phyloP scores from a whole-genome alignment of 768 basidiomycete species.

The Serendipita sp. region DNA sequence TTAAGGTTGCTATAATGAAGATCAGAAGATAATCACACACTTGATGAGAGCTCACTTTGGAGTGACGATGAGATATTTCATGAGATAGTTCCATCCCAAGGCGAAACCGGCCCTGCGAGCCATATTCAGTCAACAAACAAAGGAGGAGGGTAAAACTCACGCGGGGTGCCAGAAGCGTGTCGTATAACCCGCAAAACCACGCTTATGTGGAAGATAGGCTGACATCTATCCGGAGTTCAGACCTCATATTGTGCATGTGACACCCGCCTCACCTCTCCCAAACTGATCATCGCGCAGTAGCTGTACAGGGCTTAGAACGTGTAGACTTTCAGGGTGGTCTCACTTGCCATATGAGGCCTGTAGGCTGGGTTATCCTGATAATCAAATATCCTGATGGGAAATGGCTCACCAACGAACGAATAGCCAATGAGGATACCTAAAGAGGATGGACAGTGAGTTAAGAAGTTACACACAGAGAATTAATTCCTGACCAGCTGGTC shows the following conservation, averaged over 20 bases:
- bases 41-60: slow-evolving; percentile 7
- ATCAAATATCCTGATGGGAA: slow-evolving; percentile 24
- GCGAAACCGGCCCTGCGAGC: slow-evolving; percentile 35
- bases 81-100: slow-evolving; percentile 45
- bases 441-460: slow-evolving; percentile 5
- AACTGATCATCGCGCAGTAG: slow-evolving; percentile 36
- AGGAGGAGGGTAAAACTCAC: slow-evolving; percentile 8
- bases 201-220: slow-evolving; percentile 21
- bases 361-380: not conserved
- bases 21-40: not conserved
- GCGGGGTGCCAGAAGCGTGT: slow-evolving; percentile 53
- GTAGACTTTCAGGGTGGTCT: not conserved
- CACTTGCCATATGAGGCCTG: not conserved
- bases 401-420: slow-evolving; percentile 31
- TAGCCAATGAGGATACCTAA: slow-evolving; percentile 21
- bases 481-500: slow-evolving; percentile 26
- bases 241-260: not conserved
- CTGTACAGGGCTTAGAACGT: slow-evolving; percentile 4
- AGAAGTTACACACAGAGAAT: not conserved
- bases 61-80: slow-evolving; percentile 39
- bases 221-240: slow-evolving; percentile 39
- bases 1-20: slow-evolving; percentile 40
- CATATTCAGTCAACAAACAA: not conserved
- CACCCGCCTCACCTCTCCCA: slow-evolving; percentile 21
- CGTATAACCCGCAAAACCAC: slow-evolving; percentile 34